phyloP scores from a whole-genome alignment of 1,139 yeast species.

The Protomyces inouyei region DNA sequence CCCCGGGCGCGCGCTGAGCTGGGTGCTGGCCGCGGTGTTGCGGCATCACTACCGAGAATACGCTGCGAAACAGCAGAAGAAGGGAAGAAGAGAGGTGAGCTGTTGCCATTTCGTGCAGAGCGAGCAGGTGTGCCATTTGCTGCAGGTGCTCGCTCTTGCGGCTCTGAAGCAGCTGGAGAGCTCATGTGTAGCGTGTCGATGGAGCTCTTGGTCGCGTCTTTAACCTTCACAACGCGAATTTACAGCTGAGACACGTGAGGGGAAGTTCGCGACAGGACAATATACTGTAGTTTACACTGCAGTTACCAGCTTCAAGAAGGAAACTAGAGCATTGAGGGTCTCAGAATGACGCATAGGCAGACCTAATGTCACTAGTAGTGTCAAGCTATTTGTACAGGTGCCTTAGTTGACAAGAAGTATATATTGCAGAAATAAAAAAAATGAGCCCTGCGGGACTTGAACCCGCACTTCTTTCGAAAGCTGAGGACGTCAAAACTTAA shows the following conservation, averaged over 20 bases:
- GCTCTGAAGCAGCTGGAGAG: not conserved
- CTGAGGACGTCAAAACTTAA: not conserved
- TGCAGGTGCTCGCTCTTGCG: not conserved
- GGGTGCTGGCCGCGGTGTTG: slow-evolving; percentile 11
- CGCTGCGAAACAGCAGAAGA: slow-evolving; percentile 16
- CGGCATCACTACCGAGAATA: not conserved
- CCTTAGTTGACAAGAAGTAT: not conserved
- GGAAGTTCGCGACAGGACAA: not conserved
- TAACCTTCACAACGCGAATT: not conserved
- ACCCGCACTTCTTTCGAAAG: not conserved
- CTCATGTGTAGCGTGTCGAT: not conserved
- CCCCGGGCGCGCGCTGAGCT: slow-evolving; percentile 8
- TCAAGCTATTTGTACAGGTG: too few species aligned
- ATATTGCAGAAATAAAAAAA: not conserved
- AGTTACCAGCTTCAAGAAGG: not conserved
- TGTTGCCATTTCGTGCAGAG: not conserved
- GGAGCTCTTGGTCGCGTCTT: not conserved
- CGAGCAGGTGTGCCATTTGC: not conserved
- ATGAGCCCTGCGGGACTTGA: not conserved
- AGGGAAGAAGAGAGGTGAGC: slow-evolving; percentile 24
- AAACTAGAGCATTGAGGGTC: too few species aligned
- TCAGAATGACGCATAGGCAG: too few species aligned
- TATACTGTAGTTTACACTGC: too few species aligned
- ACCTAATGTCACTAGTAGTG: too few species aligned
- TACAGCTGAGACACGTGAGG: not conserved